Evolutionary conservation across 306 rosid species (phyloP).

Genomic region (Ceratonia siliqua): DNA sequence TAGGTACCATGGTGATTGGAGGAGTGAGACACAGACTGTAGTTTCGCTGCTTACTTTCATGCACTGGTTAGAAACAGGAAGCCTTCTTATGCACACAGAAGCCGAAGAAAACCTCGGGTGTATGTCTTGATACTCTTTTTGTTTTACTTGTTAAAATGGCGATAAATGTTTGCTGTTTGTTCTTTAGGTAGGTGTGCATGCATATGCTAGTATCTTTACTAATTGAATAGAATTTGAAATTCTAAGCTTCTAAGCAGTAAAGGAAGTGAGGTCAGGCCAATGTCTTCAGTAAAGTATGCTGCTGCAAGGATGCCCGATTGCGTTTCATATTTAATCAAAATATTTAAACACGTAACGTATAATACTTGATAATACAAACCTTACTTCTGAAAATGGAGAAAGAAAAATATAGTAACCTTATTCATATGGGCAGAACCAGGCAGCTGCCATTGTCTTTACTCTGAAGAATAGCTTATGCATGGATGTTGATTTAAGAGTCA

Average conservation of each 20-base stretch:
- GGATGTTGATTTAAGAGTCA: neutral
- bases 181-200: neutral
- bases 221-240: conserved; percentile 14
- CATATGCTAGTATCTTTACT: conserved; percentile 17
- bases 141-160: neutral
- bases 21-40: conserved; percentile 82
- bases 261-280: neutral
- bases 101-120: conserved; percentile 82
- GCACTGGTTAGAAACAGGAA: conserved; percentile 94
- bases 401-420: conserved; percentile 1
- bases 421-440: neutral
- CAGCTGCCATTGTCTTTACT: neutral
- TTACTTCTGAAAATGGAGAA: neutral
- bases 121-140: conserved; percentile 41
- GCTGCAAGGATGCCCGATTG: neutral
- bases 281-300: neutral
- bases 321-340: neutral
- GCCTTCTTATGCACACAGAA: conserved; percentile 73
- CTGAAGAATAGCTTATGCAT: neutral
- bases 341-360: neutral
- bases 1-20: conserved; percentile 97
- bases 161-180: neutral
- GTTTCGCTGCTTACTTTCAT: conserved; percentile 80
- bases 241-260: neutral
- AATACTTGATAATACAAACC: neutral